phyloP scores from a whole-genome alignment of 1,139 yeast species.

The Suhomyces wounanorum region DNA sequence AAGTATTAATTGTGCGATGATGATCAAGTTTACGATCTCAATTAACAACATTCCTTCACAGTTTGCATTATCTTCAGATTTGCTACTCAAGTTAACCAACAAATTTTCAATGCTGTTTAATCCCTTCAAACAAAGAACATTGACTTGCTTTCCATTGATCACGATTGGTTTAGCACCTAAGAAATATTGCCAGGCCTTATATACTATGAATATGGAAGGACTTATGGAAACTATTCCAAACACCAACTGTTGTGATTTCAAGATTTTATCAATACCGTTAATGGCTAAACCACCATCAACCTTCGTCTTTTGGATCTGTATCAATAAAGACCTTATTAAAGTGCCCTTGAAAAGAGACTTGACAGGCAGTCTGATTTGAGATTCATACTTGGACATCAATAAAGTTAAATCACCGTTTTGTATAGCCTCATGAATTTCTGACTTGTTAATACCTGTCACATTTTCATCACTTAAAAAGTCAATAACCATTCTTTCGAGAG shows the following conservation, averaged over 20 bases:
- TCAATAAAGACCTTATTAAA: constrained; percentile 72
- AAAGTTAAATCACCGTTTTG: constrained; percentile 75
- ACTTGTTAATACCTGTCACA: constrained; percentile 22
- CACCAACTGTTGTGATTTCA: constrained; percentile 88
- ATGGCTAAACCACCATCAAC: constrained; percentile 93
- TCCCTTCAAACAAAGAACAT: constrained; percentile 48
- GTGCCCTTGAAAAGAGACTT: constrained; percentile 65
- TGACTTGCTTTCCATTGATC: constrained; percentile 42
- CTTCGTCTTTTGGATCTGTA: constrained; percentile 91
- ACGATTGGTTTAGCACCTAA: constrained; percentile 39
- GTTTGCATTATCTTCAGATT: constrained; percentile 14
- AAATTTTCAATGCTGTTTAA: constrained; percentile 62
- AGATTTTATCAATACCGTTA: constrained; percentile 83
- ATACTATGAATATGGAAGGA: constrained; percentile 69
- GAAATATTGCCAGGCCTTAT: constrained; percentile 38
- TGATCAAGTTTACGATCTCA: constrained; percentile 57
- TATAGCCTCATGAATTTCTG: constrained; percentile 44
- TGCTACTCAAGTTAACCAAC: constrained; percentile 28
- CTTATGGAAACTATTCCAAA: constrained; percentile 89
- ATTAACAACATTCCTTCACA: constrained; percentile 56
- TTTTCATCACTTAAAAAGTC: constrained; percentile 58
- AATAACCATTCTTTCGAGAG: constrained; percentile 84
- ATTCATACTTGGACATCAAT: constrained; percentile 78
- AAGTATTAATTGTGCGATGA: constrained; percentile 47
- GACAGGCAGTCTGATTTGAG: constrained; percentile 71